Evolutionary conservation across 192 early-diverging fungal species (phyloP), one percentile per base, ranked within the genome.

Genomic region (Coemansia sp.): DNA sequence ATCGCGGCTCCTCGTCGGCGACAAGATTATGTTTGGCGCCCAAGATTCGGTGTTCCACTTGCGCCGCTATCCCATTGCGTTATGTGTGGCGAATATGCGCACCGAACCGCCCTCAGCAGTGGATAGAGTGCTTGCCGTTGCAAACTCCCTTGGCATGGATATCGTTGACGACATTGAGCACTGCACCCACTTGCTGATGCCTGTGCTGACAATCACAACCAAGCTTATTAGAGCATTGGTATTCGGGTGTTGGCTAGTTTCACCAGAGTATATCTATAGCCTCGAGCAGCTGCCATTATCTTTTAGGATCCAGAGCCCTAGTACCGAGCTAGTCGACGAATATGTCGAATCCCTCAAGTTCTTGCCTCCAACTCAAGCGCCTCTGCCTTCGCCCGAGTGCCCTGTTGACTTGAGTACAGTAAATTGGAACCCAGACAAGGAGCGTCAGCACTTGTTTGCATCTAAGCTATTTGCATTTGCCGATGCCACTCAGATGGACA

Each of bases 1-100:
- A 31, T 57, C 22, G 1, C 29, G 29, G 34, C 15, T 40, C 24
- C 8, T 47, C 10, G 38, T 64, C 15, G 80, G 72, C 33, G 80
- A 82, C 67, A 65, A 5, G 13, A 42, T 82, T 7, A 70, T 70
- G 8, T 82, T 82, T 74, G 80, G 80, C 10, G 80, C 67, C 3
- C 80, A 82, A 63, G 75, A 47, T 8, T 74, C 80, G 2, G 55
- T 52, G 22, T 82, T 82, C 44, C 66, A 63, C 13, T 42, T 77
- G 27, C 75, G 66, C 11, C 2, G 34, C 16, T 42, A 42, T 47
- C 57, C 31, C 7, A 55, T 72, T 18, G 65, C 75, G 2, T 10
- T 82, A 6, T 82, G 67, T 36, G 16, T 76, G 22, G 59, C 75
- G 3, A 75, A 75, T 43, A 73, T 77, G 52, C 63, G 43, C 40